Evolutionary conservation across 768 basidiomycete genomes (phyloP), one percentile per base, ranked within the genome.

Genomic region (Cystobasidium tubakii): DNA sequence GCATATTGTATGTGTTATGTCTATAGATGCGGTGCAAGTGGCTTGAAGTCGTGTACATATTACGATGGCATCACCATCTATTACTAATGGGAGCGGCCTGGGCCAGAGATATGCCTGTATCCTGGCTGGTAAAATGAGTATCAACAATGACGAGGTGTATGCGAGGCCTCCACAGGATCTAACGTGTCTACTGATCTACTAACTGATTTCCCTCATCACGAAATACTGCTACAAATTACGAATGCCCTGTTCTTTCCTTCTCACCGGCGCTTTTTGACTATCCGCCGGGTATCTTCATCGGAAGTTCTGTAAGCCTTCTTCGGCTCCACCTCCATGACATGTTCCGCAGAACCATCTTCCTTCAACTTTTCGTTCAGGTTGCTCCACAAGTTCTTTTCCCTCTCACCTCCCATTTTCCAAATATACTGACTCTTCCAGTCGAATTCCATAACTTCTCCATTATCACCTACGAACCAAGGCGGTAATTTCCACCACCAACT

Each of bases 381-480:
- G 17, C 25, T 27, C 66, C 66, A 67, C 12, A 67, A 17, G 29
- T 67, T 54, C 19, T 12, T 36, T 17, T 67, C 44, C 31, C 66
- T 23, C 21, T 43, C 66, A 46, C 25, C 46, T 1, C 66, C 66
- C 44, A 46, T 67, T 33, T 39, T 46, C 66, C 66, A 67, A 17
- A 67, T 54, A 54, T 50, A 46, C 29, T 67, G 66, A 42, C 42
- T 34, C 50, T 53, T 67, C 66, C 66, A 67, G 27, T 67, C 66
- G 53, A 67, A 67, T 50, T 67, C 66, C 66, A 67, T 67, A 15
- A 67, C 66, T 67, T 67, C 66, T 42, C 34, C 66, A 19, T 67
- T 27, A 53, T 53, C 66, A 15, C 66, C 66, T n/a, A 67, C 31
- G 29, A 67, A 67, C 42, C 46, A 67, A 25, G 42, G 42, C 2